Conservation (phyloP, 805 yeast genomes). For the Saccharomycopsis javanensis region DNA sequence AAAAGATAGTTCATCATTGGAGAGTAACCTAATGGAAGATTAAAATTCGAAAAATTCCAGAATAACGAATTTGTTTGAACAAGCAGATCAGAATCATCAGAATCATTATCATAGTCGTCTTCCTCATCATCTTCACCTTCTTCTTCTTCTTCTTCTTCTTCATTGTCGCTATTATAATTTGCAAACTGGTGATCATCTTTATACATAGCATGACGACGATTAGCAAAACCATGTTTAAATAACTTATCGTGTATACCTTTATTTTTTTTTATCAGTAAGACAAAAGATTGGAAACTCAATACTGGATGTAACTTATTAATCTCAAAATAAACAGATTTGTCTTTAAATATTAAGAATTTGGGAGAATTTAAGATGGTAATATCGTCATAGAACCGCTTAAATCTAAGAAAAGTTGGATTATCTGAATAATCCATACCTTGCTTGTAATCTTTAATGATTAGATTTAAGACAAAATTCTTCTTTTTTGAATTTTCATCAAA, state of each 20-base stretch:
- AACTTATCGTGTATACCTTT: conserved; percentile 1
- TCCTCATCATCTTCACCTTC: conserved; percentile 3
- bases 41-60: background rate
- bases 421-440: background rate
- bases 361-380: background rate
- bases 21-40: background rate
- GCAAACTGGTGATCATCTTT: conserved; percentile 6
- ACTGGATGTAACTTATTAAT: conserved; percentile 8
- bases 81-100: background rate
- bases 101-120: conserved; percentile 3
- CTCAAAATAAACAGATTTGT: conserved; percentile 14
- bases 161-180: conserved; percentile 6
- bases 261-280: conserved; percentile 1
- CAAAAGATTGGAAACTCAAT: conserved; percentile 2
- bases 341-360: conserved; percentile 6
- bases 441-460: background rate
- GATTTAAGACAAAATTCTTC: background rate
- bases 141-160: background rate
- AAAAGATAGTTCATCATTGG: background rate
- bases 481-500: background rate
- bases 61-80: background rate
- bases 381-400: background rate
- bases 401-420: background rate
- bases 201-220: background rate
- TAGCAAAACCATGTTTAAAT: background rate